Base-by-base conservation (phyloP, 2,329 filamentous ascomycete genomes). In the Thermoascus crustaceus region DNA sequence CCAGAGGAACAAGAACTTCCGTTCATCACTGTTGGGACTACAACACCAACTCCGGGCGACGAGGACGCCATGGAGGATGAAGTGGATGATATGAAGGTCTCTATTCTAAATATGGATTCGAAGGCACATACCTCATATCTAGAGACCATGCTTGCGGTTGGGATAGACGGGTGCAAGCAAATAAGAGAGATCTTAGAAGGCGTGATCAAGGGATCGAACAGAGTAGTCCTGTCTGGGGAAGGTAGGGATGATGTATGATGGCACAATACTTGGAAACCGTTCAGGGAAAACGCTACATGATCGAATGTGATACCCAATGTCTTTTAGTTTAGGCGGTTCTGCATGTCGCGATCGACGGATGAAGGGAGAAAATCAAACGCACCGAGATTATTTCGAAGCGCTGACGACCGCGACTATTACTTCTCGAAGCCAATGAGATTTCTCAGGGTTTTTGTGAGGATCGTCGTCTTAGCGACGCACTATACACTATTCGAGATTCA, bases 131-230 rank as follows among this genome's bases (percentile, higher is more conserved):
- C 83, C 44, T 60, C 60, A 10, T 75, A 87, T 38, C 57, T 96
- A 40, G 89, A 98, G 65, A 84, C 84, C 1, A 94, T 98, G 88
- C 66, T 98, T 49, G 86, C 85, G 0, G 86, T 94, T 1, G 89
- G 83, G 0, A 78, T 95, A 32, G 88, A 95, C 57, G 91, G 88
- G 4, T 96, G 89, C 61, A 86, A 82, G 62, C 82, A 88, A 56
- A 79, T 96, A 24, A 75, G 85, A 44, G 73, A 78, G 46, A 82
- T 94, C 32, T 57, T 98, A 51, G 88, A 96, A 58, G 70, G 72
- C 5, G 80, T 93, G 9, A 80, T 96, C 30, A 77, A 80, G 54
- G 76, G 75, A 29, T 49, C 52, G 5, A 48, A 37, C 21, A 37
- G 41, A 31, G 35, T 33, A 19, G 11, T 39, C 18, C 19, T 32